Evolutionary conservation across 2,329 filamentous ascomycete species (phyloP), one percentile per base, ranked within the genome.

Genomic region (Trichoderma oligosporum): DNA sequence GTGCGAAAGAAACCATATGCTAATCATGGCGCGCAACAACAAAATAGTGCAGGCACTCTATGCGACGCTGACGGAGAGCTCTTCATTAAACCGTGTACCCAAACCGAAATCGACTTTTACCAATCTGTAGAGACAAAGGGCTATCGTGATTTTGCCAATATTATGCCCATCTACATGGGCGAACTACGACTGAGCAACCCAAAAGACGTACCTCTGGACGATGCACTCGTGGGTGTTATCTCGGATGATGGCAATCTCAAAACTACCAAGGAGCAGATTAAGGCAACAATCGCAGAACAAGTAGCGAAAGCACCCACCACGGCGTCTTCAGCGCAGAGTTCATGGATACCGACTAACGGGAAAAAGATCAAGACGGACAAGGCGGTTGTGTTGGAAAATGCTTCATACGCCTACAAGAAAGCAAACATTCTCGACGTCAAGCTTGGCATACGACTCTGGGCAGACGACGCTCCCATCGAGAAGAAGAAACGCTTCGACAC

Each of bases 401-500:
- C 89, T 6, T 86, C 91, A 0, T 81, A 83, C 62, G 91, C 90
- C 1, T 97, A 92, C 76, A 83, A 82, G 66, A 82, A 83, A 58
- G 91, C 94, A 6, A 97, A 96, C 65, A 91, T 99, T 7, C 77
- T 99, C 58, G 94, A 99, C 68, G 83, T 96, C 62, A 99, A 99
- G 75, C 83, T 99, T 18, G 94, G 94, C 41, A 81, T 85, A 48
- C 82, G 89, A 29, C 76, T 99, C 5, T 97, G 91, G 87, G 93
- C 89, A 12, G 89, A 96, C 59, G 78, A 85, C 61, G 84, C 84
- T 22, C 78, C 81, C 0, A 63, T 70, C 24, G 76, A 83, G 65
- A 87, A 87, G 74, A 80, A 81, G 64, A 67, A 72, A 33, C 78
- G 83, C 27, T 85, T 87, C 65, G 78, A 84, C 63, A 77, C 82